Evolutionary conservation across 129 eudicot species (phyloP).

Genomic region (Centaurea solstitialis): DNA sequence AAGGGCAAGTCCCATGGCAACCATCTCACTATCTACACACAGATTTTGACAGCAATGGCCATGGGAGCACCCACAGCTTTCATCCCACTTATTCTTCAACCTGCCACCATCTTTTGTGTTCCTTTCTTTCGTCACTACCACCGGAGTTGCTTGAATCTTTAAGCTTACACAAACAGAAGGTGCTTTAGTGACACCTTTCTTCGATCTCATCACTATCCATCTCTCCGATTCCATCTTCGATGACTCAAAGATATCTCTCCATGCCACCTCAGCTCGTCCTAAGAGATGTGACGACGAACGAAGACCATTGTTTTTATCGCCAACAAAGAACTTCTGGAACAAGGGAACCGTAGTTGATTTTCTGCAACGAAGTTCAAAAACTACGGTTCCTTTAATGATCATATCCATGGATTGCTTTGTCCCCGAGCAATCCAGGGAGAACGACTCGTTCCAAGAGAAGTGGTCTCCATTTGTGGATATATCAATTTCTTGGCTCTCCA

Average conservation of each 20-base stretch:
- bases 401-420: conserved; percentile 32
- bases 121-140: background rate
- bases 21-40: conserved; percentile 28
- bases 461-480: conserved; percentile 31
- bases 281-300: conserved; percentile 46
- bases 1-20: conserved; percentile 41
- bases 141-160: conserved; percentile 27
- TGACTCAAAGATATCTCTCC: conserved; percentile 45
- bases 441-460: conserved; percentile 46
- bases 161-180: conserved; percentile 42
- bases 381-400: conserved; percentile 35
- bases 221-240: conserved; percentile 39
- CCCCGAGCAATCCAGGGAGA: conserved; percentile 50
- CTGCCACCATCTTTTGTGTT: background rate
- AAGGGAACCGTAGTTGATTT: conserved; percentile 5
- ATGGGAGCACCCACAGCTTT: conserved; percentile 37
- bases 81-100: conserved; percentile 8
- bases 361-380: conserved; percentile 47
- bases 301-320: background rate
- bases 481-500: conserved; percentile 40
- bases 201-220: conserved; percentile 49
- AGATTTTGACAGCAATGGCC: conserved; percentile 25
- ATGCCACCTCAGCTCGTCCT: conserved; percentile 57
- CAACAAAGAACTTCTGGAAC: conserved; percentile 21
- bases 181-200: conserved; percentile 29